These are phyloP conservation scores for Ophiocordyceps camponoti-floridani DNA, from an alignment of 2,329 filamentous ascomycete species.

Conservation along the genomic window DNA sequence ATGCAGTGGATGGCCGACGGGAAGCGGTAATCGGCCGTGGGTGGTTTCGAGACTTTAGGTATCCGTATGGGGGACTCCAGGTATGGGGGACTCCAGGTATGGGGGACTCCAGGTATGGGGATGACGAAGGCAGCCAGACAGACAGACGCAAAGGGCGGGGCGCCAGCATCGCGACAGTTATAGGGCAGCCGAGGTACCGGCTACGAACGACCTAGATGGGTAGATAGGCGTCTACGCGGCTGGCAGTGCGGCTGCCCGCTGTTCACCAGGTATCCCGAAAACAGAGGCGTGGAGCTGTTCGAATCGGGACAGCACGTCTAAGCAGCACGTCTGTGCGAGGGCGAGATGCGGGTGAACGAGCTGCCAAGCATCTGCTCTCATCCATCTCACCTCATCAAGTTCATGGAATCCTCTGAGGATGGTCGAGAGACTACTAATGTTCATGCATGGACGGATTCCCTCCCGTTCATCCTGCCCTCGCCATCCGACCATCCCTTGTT, in stretches of 20 bases:
- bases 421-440: no score
- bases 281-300: background rate
- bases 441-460: background rate
- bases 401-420: no score
- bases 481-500: no score
- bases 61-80: no score
- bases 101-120: no score
- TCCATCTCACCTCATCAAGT: background rate
- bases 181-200: background rate
- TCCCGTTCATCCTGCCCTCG: no score
- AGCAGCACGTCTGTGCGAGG: background rate
- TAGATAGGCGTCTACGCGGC: background rate
- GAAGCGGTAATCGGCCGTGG: no score
- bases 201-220: no score
- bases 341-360: background rate
- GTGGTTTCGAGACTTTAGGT: no score
- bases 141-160: background rate
- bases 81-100: no score
- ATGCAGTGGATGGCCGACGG: no score
- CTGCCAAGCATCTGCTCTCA: background rate
- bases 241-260: background rate
- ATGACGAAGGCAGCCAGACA: background rate
- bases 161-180: background rate
- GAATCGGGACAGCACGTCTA: background rate
- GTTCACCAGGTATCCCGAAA: background rate